A percentile compares a stretch with the other conserved stretches of the same genome.
phyloP scores from a whole-genome alignment of 2,329 filamentous ascomycete species.

The Monosporascus sp. region DNA sequence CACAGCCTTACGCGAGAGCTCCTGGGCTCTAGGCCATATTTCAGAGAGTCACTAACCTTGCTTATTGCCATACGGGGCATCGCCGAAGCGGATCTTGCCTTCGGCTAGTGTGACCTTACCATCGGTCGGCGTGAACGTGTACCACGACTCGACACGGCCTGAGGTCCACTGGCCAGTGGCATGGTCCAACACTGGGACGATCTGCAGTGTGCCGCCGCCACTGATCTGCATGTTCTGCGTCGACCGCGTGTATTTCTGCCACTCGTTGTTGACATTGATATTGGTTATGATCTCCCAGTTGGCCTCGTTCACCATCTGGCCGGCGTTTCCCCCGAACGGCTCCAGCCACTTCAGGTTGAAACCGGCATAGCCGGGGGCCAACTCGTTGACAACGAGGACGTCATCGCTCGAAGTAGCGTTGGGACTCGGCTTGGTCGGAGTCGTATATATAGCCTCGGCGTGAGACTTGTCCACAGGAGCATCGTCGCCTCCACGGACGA shows the following conservation, averaged over 20 bases:
- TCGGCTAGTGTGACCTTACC: constrained; percentile 38
- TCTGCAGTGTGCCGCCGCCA: constrained; percentile 45
- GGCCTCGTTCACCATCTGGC: constrained; percentile 28
- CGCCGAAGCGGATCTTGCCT: constrained; percentile 39
- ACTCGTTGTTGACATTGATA: constrained; percentile 43
- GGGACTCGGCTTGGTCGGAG: too few species aligned
- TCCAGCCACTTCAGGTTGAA: constrained; percentile 41
- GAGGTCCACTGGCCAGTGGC: constrained; percentile 40
- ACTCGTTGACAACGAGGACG: constrained; percentile 10
- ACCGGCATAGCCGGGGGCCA: constrained; percentile 33
- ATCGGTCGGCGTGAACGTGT: constrained; percentile 37
- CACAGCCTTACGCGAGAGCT: too few species aligned
- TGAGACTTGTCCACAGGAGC: too few species aligned
- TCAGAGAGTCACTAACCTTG: constrained; percentile 21
- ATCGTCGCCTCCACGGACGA: too few species aligned
- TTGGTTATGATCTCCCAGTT: constrained; percentile 42
- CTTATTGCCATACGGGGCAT: constrained; percentile 31
- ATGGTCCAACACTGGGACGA: constrained; percentile 38
- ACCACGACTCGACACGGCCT: constrained; percentile 42
- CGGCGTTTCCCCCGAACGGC: constrained; percentile 35
- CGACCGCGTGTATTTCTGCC: constrained; percentile 40
- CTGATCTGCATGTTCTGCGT: constrained; percentile 43
- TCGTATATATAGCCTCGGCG: too few species aligned
- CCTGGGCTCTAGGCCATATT: too few species aligned
- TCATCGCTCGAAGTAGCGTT: neutral